A percentile compares a stretch with the other conserved stretches of the same genome.
These are phyloP conservation scores for Clavulina sp. DNA, from an alignment of 768 basidiomycete species.

Conservation along the genomic window DNA sequence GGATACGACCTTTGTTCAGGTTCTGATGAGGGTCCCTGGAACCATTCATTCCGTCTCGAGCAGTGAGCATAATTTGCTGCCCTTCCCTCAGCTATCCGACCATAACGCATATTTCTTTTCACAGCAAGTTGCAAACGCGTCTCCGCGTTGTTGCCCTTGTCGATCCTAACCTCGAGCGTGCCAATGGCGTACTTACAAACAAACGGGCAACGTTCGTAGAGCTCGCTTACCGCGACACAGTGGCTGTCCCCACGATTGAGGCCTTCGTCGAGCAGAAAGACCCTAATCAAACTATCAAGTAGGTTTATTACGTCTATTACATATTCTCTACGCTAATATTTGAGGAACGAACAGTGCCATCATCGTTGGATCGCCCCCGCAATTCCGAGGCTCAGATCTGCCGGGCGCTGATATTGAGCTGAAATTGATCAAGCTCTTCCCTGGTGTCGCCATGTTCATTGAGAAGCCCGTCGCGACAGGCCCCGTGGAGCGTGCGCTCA, in stretches of 20 bases:
- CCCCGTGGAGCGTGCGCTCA: constrained; percentile 47
- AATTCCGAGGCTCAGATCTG: constrained; percentile 67
- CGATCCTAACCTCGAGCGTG: constrained; percentile 76
- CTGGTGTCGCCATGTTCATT: constrained; percentile 74
- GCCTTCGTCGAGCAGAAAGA: constrained; percentile 52
- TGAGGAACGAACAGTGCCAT: constrained; percentile 35
- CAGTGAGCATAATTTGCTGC: constrained; percentile 32
- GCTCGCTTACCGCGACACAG: constrained; percentile 81
- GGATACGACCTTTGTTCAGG: constrained; percentile 30
- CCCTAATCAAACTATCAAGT: constrained; percentile 13
- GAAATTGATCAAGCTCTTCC: constrained; percentile 75
- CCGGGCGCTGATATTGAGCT: constrained; percentile 72
- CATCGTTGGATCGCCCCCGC: constrained; percentile 83
- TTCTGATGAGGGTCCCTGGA: constrained; percentile 81
- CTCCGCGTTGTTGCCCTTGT: constrained; percentile 92
- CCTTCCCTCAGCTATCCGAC: not conserved
- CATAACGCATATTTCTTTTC: not conserved
- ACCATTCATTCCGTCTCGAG: constrained; percentile 81
- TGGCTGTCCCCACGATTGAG: constrained; percentile 66
- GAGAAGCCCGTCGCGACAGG: constrained; percentile 90
- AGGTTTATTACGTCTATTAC: not conserved
- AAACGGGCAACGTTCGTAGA: constrained; percentile 89
- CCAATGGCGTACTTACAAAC: constrained; percentile 49
- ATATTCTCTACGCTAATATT: not conserved
- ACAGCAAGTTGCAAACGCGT: constrained; percentile 82